A percentile compares a stretch with the other conserved stretches of the same genome.
Conservation (phyloP, 2,329 filamentous ascomycete genomes). For the Akanthomyces dipterigenus region DNA sequence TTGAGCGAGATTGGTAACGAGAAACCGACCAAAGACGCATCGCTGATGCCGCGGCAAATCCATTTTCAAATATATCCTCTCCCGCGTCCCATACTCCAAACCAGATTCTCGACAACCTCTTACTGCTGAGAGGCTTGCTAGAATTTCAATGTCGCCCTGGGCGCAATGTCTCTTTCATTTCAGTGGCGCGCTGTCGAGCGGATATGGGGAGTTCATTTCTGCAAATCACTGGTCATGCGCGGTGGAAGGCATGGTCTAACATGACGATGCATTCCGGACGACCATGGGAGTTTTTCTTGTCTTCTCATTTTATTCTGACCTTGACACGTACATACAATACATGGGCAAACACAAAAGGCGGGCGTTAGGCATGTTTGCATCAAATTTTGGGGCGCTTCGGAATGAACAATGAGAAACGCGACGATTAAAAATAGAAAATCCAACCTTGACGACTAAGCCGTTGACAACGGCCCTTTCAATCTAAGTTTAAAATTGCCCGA, state of each 20-base stretch:
- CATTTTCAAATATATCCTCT: background rate
- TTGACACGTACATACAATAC: background rate
- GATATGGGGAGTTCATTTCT: background rate
- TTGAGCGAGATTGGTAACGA: conserved; percentile 29
- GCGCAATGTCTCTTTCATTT: background rate
- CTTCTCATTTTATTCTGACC: background rate
- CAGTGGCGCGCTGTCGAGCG: background rate
- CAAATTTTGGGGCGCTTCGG: background rate
- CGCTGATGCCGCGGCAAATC: background rate
- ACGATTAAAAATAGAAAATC: conserved; percentile 8
- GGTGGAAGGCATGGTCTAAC: background rate
- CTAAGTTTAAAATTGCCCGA: background rate
- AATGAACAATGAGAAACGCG: background rate
- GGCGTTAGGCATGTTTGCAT: conserved; percentile 1
- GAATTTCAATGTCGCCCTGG: background rate
- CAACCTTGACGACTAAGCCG: background rate
- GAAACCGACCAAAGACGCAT: background rate
- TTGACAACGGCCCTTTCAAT: background rate
- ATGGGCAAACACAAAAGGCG: background rate
- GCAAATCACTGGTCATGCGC: background rate
- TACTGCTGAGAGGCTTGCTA: background rate
- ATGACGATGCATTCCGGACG: conserved; percentile 1
- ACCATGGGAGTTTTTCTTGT: background rate
- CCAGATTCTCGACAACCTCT: background rate
- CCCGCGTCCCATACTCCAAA: background rate